A percentile compares a stretch with the other conserved stretches of the same genome.
These are phyloP conservation scores for Pugionium cornutum DNA, from an alignment of 345 rosid genomes.

Conservation along the genomic window DNA sequence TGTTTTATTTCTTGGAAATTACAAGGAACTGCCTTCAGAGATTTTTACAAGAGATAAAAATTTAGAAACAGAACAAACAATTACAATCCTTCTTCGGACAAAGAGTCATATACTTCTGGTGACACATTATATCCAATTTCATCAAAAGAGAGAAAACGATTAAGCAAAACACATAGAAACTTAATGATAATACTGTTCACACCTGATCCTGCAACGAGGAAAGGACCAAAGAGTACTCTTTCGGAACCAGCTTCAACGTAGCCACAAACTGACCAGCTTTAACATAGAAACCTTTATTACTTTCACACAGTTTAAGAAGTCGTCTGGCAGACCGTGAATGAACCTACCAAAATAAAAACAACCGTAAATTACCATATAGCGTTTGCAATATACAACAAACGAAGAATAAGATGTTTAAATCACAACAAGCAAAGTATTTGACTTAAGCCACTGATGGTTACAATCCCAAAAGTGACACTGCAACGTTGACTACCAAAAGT, in stretches of 20 bases:
- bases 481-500: too few relatives aligned
- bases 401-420: constrained; percentile 7
- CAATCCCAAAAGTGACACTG: background rate
- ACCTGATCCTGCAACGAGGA: constrained; percentile 87
- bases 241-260: constrained; percentile 72
- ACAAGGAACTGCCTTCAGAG: constrained; percentile 71
- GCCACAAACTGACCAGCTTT: constrained; percentile 94
- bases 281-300: constrained; percentile 78
- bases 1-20: constrained; percentile 61
- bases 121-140: background rate
- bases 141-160: background rate
- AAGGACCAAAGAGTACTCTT: constrained; percentile 66
- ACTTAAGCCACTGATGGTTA: too few relatives aligned
- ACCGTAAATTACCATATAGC: background rate
- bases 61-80: constrained; percentile 23
- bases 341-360: constrained; percentile 47
- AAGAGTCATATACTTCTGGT: background rate
- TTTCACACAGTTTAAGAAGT: constrained; percentile 65
- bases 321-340: constrained; percentile 80
- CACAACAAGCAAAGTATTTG: background rate
- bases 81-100: constrained; percentile 1
- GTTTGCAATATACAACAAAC: too few relatives aligned
- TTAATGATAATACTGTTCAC: constrained; percentile 1
- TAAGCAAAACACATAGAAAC: background rate
- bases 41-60: constrained; percentile 11